A percentile compares a stretch with the other conserved stretches of the same genome.
Conservation (phyloP, 192 early-diverging fungal genomes). For the Mortierella claussenii region DNA sequence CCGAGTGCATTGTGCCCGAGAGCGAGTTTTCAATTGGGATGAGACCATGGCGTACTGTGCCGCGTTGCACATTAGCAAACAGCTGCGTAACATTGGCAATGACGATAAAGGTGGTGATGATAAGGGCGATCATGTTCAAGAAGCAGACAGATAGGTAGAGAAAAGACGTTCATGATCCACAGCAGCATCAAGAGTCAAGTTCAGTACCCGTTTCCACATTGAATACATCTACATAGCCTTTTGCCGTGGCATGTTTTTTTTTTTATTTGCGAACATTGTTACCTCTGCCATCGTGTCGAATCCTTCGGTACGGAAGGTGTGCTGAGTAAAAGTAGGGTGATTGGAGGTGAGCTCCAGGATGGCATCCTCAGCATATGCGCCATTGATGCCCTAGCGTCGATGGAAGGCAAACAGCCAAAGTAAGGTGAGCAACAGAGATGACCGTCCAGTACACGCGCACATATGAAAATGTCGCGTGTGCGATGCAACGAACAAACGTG, state of each 20-base stretch:
- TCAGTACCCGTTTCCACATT: no score
- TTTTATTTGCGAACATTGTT: neutral
- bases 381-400: conserved; percentile 43
- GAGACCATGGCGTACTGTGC: conserved; percentile 33
- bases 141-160: no score
- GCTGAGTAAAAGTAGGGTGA: conserved; percentile 38
- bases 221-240: no score
- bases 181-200: neutral
- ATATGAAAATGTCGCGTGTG: no score
- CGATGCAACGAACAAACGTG: neutral
- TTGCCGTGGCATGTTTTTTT: neutral
- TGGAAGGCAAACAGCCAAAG: no score
- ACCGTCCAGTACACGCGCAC: no score
- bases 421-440: no score
- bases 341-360: conserved; percentile 46
- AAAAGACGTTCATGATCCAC: no score
- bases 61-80: conserved; percentile 28
- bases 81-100: conserved; percentile 17
- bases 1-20: conserved; percentile 45
- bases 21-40: conserved; percentile 53
- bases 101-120: neutral
- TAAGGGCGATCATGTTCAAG: no score
- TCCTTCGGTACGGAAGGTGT: conserved; percentile 36
- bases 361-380: conserved; percentile 53
- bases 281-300: conserved; percentile 49